Conservation (phyloP, 2,329 filamentous ascomycete genomes). For the Botrytis galanthina region DNA sequence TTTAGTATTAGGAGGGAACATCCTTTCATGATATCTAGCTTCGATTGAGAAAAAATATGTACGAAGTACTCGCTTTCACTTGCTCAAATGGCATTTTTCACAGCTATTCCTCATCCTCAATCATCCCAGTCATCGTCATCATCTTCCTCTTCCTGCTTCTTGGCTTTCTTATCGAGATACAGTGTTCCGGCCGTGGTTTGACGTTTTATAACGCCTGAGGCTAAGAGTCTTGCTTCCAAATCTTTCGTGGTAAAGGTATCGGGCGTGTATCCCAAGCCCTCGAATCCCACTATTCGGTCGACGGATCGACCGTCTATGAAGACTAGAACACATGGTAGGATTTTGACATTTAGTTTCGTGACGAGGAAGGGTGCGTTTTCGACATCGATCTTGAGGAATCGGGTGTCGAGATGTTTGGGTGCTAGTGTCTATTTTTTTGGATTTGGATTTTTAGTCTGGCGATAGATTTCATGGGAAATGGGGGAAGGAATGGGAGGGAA, state of each 20-base stretch:
- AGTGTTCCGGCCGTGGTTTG: slow-evolving; percentile 50
- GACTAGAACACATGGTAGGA: slow-evolving; percentile 56
- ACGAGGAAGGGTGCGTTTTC: slow-evolving; percentile 60
- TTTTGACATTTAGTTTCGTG: slow-evolving; percentile 55
- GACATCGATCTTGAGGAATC: slow-evolving; percentile 57
- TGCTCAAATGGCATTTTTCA: neutral
- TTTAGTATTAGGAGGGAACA: neutral
- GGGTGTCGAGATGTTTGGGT: slow-evolving; percentile 56
- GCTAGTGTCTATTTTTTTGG: slow-evolving; percentile 44
- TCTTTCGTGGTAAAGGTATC: slow-evolving; percentile 55
- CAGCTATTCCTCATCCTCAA: slow-evolving; percentile 26
- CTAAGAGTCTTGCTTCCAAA: slow-evolving; percentile 51
- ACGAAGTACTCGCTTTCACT: neutral
- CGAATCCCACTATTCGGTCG: slow-evolving; percentile 58
- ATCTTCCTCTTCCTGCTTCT: slow-evolving; percentile 42
- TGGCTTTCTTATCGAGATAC: slow-evolving; percentile 38
- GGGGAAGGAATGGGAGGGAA: neutral
- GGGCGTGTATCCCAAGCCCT: slow-evolving; percentile 51
- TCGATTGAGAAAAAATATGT: neutral
- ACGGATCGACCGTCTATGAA: slow-evolving; percentile 55
- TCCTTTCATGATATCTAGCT: neutral
- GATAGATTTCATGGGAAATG: too few relatives aligned
- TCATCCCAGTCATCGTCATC: slow-evolving; percentile 50
- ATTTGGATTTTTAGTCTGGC: slow-evolving; percentile 17
- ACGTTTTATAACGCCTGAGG: slow-evolving; percentile 50